Base-by-base conservation (phyloP, 768 basidiomycete genomes). In the Rhizopogon rudus region DNA sequence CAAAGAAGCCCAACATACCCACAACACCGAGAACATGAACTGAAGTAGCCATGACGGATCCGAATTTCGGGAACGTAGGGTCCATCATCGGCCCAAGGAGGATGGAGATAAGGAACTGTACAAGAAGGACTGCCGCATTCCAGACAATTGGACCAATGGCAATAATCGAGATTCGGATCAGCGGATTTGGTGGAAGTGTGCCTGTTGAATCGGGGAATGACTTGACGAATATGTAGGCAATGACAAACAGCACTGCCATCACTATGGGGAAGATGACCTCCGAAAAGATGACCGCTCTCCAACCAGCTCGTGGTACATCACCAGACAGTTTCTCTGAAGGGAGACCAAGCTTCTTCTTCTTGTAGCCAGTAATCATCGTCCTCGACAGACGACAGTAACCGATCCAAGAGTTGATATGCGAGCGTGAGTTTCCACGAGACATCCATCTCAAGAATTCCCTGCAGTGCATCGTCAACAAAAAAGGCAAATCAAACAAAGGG, bases 351-450 rank as follows among this genome's bases (percentile, higher is more conserved):
- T 85, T 84, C 81, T 98, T 98, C 78, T 91, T 92, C 82, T 98
- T 98, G 84, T 94, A 99, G n/a, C 97, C 97, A 16, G 97, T 99
- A 67, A 99, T 96, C 83, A 93, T 89, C 16, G 97, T 99, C 51
- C 97, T 81, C n/a, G 93, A 93, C 44, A 99, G 77, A 52, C 97
- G 91, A 70, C 97, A 99, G 72, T 98, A 99, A 0, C 97, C 96
- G 61, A 98, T 96, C 97, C 97, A 99, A 5, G 96, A 97, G 71
- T 98, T 99, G 64, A 83, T 90, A 71, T 99, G 97, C 20, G 93
- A 93, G 33, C 94, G 82, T 40, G 97, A 98, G 75, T 99, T 99
- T 52, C 97, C 97, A 51, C 97, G 84, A 35, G 87, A 95, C 95
- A 99, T 98, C 97, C 97, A 99, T 59, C 97, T 83, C 60, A 99